Base-by-base conservation (phyloP, 768 basidiomycete species). In the Kwoniella newhampshirensis region DNA sequence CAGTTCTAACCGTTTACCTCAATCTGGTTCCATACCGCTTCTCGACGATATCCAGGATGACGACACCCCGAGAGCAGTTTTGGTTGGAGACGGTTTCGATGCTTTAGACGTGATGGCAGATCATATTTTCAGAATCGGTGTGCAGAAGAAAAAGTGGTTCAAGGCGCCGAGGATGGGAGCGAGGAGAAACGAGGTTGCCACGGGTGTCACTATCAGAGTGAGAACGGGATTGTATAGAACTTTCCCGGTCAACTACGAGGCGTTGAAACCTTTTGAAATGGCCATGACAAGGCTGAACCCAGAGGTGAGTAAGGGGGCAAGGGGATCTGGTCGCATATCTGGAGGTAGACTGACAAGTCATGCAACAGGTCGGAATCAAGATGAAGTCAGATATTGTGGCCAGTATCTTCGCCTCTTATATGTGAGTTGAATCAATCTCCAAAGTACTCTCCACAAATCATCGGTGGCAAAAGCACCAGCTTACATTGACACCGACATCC, bases 171-270 rank as follows among this genome's bases (percentile, higher is more conserved):
- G 57, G 35, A 52, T 68, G 46, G 66, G 64, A 2, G 36, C 51
- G 30, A 57, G 54, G 48, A 40, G 63, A 25, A 51, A 70, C 18
- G 60, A 57, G 0, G 61, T 70, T 1, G 63, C 60, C 0, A 74
- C 73, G 5, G 73, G 73, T 35, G 62, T 74, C 0, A 57, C 62
- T 6, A 60, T 74, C 39, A 55, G 73, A 42, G 65, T 66, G 17
- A 71, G 67, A 49, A 61, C 63, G n/a, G 73, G 73, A 6, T 39
- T 68, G 12, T 66, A 70, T 75, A 83, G 90, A 26, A 84, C 87
- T 35, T 92, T 90, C 70, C 90, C 90, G 5, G 89, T 90, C 64
- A 87, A 91, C 73, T 89, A 89, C 71, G 81, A 80, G n/a, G 86
- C 81, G 67, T 81, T 92, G 32, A 84, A 81, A 7, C 87, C 88